Evolutionary conservation across 371 early-diverging fungal genomes (phyloP), one percentile per base, ranked within the genome.

Genomic region (Syncephalastrum monosporum): DNA sequence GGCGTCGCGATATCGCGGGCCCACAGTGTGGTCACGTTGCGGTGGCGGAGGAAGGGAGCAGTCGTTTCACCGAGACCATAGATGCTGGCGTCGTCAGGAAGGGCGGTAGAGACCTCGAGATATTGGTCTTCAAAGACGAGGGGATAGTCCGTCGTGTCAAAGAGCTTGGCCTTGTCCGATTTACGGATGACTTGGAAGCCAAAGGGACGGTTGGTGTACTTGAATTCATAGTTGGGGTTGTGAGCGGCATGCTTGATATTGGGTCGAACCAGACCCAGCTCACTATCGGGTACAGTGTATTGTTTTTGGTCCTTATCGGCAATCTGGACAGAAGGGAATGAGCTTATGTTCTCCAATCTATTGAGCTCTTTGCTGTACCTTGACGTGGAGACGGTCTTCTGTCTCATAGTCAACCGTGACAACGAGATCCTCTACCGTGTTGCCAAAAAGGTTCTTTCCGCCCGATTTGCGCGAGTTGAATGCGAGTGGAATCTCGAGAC

Each of bases 111-210:
- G 25, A 90, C 48, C 61, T 89, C 88, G 4, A 90, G 61, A 50
- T 89, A 90, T 61, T 86, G 83, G 57, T 86, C 84, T 53, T 88
- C 84, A 53, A 81, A 90, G 21, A 90, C 77, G 46, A 90, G 60
- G 0, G 82, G 77, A 21, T 75, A 69, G 17, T 79, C 79, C 0
- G 70, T 60, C 1, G 87, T 85, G 59, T 88, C 84, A 61, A 89
- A 89, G 13, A 89, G 47, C 8, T 69, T 60, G 14, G 69, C 74
- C 4, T 72, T 68, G 16, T 77, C 75, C 14, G 59, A 60, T 51
- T 68, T 75, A 15, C 89, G 82, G 0, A 60, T 63, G 5, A 88
- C 72, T 29, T 67, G 65, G 59, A 88, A 87, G 1, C 83, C 73
- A 46, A 89, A 86, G 1, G 81, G 76, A 27, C 68, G 67, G 23